phyloP scores from a whole-genome alignment of 1,139 yeast species.

The Yamadazyma friedrichii region DNA sequence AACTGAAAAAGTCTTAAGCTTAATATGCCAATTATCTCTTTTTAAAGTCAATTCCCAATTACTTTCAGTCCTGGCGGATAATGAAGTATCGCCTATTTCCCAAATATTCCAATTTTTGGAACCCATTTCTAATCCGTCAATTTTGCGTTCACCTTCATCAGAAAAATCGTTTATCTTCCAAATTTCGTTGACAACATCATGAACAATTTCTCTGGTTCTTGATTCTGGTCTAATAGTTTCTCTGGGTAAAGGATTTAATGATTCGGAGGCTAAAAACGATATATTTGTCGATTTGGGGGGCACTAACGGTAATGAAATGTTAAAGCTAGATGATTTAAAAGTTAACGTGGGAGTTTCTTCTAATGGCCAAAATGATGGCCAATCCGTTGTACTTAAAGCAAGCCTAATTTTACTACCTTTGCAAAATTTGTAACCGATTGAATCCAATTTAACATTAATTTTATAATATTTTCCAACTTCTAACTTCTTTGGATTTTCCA shows the following conservation, averaged over 20 bases:
- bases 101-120: constrained; percentile 32
- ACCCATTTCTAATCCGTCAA: constrained; percentile 30
- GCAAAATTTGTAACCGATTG: constrained; percentile 29
- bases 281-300: no score
- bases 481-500: constrained; percentile 33
- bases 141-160: constrained; percentile 24
- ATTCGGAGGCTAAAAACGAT: neutral
- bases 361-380: constrained; percentile 45
- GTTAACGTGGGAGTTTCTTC: constrained; percentile 29
- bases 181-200: constrained; percentile 21
- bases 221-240: constrained; percentile 21
- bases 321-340: constrained; percentile 11
- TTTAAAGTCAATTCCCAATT: constrained; percentile 37
- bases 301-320: constrained; percentile 7
- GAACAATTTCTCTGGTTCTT: constrained; percentile 21
- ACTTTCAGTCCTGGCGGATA: constrained; percentile 31
- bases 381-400: constrained; percentile 38
- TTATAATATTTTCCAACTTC: constrained; percentile 26
- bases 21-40: constrained; percentile 32
- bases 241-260: constrained; percentile 20
- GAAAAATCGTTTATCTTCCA: constrained; percentile 28
- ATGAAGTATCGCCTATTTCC: constrained; percentile 29
- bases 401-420: constrained; percentile 33
- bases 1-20: constrained; percentile 23
- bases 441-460: constrained; percentile 32